Evolutionary conservation across 129 eudicot genomes (phyloP).

Genomic region (Arctium lappa): DNA sequence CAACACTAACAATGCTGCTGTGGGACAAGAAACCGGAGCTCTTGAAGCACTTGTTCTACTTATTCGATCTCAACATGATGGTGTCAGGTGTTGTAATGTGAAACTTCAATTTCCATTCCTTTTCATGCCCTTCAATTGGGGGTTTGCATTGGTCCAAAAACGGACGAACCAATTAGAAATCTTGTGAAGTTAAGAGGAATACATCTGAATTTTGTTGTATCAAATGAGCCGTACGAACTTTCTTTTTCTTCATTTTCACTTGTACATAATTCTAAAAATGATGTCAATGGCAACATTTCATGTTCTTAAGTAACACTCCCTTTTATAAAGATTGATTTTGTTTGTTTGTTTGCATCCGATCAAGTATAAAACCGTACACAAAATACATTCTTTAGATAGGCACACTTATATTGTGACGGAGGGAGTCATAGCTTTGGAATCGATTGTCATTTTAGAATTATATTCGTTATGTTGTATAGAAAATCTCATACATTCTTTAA

Average conservation of each 20-base stretch:
- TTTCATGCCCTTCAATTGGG: background rate
- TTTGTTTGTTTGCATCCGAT: background rate
- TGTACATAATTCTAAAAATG: background rate
- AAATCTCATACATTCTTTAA: background rate
- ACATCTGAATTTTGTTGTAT: background rate
- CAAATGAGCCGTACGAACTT: background rate
- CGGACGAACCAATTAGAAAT: background rate
- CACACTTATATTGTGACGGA: background rate
- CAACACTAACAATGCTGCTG: conserved; percentile 88
- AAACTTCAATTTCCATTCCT: background rate
- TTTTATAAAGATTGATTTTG: background rate
- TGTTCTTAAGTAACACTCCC: background rate
- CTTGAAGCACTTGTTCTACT: conserved; percentile 93
- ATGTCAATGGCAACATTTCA: background rate
- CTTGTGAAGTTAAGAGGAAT: background rate
- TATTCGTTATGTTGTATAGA: background rate
- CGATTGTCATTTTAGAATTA: background rate
- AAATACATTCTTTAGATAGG: background rate
- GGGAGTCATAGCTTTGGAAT: background rate
- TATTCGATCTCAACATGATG: conserved; percentile 85
- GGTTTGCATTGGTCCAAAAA: background rate
- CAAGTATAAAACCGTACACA: background rate
- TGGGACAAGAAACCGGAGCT: conserved; percentile 95
- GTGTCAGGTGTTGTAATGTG: conserved; percentile 66
- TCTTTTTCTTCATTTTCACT: too few species aligned